These are phyloP conservation scores for Cenchrus americanus DNA, from an alignment of 176 grass and related monocot species.

Conservation along the genomic window DNA sequence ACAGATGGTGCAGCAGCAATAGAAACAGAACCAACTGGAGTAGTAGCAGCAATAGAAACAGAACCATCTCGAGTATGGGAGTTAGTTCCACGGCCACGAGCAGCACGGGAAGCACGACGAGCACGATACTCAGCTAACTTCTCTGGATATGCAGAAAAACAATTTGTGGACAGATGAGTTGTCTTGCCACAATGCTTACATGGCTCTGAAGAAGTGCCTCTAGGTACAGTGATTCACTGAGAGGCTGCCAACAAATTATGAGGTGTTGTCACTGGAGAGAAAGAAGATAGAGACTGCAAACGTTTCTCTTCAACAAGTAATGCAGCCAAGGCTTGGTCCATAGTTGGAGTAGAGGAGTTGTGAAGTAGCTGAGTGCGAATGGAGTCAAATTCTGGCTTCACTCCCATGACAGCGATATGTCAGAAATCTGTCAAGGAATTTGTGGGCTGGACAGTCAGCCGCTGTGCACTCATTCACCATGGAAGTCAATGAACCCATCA, in stretches of 20 bases:
- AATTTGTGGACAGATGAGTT: background rate
- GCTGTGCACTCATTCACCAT: background rate
- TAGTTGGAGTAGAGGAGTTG: background rate
- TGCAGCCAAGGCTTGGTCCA: background rate
- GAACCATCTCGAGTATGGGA: background rate
- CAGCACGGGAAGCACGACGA: too few relatives aligned
- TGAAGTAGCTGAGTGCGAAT: background rate
- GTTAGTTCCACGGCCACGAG: too few relatives aligned
- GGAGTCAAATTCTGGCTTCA: background rate
- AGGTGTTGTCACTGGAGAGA: background rate
- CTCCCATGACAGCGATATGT: background rate
- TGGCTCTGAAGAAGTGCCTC: background rate
- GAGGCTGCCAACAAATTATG: background rate
- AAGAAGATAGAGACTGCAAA: background rate
- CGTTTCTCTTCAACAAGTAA: background rate
- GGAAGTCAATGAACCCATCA: background rate
- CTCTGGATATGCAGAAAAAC: background rate
- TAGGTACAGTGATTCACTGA: background rate
- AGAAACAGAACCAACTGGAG: background rate
- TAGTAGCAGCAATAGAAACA: background rate
- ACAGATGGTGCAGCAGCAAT: background rate
- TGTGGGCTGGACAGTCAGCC: background rate
- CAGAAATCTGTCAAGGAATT: background rate
- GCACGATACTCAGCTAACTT: background rate
- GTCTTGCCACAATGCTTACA: slow-evolving; percentile 2